These are phyloP conservation scores for Hypholoma fasciculare DNA, from an alignment of 768 basidiomycete species.

Conservation along the genomic window DNA sequence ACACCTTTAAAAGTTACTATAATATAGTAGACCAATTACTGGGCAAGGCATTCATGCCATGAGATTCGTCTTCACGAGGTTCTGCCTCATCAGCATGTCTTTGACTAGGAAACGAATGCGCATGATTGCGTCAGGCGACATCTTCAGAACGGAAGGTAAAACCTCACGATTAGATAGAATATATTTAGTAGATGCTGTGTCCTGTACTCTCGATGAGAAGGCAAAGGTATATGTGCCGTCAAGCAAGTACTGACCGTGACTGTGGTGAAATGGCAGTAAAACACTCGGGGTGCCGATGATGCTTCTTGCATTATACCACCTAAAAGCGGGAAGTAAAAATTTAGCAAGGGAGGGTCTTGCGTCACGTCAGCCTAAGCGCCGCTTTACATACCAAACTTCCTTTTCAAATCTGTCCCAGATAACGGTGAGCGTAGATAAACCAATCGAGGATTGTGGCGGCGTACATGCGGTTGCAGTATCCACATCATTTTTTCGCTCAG, in stretches of 20 bases:
- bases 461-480: constrained; percentile 68
- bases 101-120: constrained; percentile 30
- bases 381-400: constrained; percentile 43
- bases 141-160: not conserved
- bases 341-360: not conserved
- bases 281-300: constrained; percentile 45
- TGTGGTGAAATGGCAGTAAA: constrained; percentile 68
- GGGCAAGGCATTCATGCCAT: constrained; percentile 20
- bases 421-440: constrained; percentile 6
- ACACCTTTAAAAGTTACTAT: not conserved
- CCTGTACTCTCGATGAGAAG: constrained; percentile 33
- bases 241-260: constrained; percentile 50
- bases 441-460: constrained; percentile 21
- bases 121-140: not conserved
- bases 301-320: constrained; percentile 44
- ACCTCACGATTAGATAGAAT: constrained; percentile 48
- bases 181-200: constrained; percentile 54
- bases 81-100: constrained; percentile 46
- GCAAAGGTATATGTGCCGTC: not conserved
- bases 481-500: constrained; percentile 66
- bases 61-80: constrained; percentile 40
- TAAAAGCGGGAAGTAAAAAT: constrained; percentile 11
- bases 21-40: not conserved
- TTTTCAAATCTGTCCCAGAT: constrained; percentile 34
- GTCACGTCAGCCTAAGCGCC: no score